Base-by-base conservation (phyloP, 2,329 filamentous ascomycete genomes). In the Aspergillaceae sp. region DNA sequence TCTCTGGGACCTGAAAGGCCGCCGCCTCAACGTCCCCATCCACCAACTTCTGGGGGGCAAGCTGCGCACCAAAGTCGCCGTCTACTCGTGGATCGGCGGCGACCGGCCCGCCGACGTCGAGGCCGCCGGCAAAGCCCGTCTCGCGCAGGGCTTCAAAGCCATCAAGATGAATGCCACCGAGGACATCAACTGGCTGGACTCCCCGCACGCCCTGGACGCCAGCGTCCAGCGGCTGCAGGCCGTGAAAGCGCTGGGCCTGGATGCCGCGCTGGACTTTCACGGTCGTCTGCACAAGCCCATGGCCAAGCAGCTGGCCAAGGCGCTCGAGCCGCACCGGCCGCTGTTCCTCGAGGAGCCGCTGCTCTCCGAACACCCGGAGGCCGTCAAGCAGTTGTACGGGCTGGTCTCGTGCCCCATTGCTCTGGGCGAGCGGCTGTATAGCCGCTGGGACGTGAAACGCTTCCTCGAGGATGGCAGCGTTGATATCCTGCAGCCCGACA, bases 131-230 rank as follows among this genome's bases (percentile, higher is more conserved):
- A 67, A 65, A 55, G 64, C 61, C 4, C 63, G 67, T 30, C 59
- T 66, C n/a, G 63, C 58, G 10, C 67, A 69, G 47, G 67, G 67
- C 1, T 61, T 69, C 50, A 64, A 63, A 48, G 62, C 59, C 33
- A 51, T 88, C 45, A 89, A 89, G 61, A 89, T 90, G 85, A 88
- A 88, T 59, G 86, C 77, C 4, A 89, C 85, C 0, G 83, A 84
- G 57, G 85, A 88, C 51, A 65, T 88, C 1, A 82, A 79, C 52
- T 89, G 84, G 84, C 76, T 90, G 0, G 86, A 90, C 63, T 84
- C 83, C 1, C 86, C 86, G 0, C 70, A 74, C 0, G 73, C 74
- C 0, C 72, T 90, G 0, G 74, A 84, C 40, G 70, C 75, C 4
- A 80, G 78, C 40, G 79, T 88, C 2, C 78, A 85, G 48, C 74